Evolutionary conservation across 75 land plant species (phyloP), one percentile per base, ranked within the genome.

Genomic region (Picea glauca): DNA sequence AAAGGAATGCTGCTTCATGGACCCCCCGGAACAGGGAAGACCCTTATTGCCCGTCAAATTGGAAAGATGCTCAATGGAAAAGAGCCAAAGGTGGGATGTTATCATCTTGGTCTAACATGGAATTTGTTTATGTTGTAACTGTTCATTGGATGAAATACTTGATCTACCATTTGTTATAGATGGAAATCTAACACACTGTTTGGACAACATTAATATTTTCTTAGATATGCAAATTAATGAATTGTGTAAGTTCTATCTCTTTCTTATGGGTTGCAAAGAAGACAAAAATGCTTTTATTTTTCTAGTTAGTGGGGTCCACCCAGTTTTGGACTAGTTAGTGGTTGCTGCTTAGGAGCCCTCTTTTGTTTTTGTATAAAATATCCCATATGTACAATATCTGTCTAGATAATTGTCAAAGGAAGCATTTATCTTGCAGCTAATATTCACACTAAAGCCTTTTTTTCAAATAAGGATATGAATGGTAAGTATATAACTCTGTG

Each of bases 11-110:
- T 98, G 72, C 94, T 98, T 72, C 86, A 82, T 85, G 99, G 99
- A 6, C 99, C 99, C 66, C 99, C 99, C 82, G 99, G 99, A 74
- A 98, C 99, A 75, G 99, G 99, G 15, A 98, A 98, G 73, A 98
- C 99, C 31, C 88, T 98, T 35, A 95, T 98, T 86, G 99, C 99
- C 79, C 93, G 99, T 30, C 99, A 98, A 82, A 98, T 98, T 77
- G 99, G 98, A 30, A 94, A 98, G 82, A 84, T 98, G 90, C 84
- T 98, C 18, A 94, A 98, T 89, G 99, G 99, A 23, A 90, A 79
- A 75, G 99, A 98, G 66, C 99, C 99, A 31, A 98, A 98, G 99
- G 99, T 96, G 74, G 31, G 58, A 18, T 46, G 9, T 60, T 57
- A 64, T 65, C 5, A 14, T 17, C 68, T 4, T 65, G 68, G 30